Percentiles rank a stretch among this genome's conserved stretches.
Evolutionary conservation across 2,329 filamentous ascomycete genomes (phyloP).

Genomic region (Uncinocarpus reesii): DNA sequence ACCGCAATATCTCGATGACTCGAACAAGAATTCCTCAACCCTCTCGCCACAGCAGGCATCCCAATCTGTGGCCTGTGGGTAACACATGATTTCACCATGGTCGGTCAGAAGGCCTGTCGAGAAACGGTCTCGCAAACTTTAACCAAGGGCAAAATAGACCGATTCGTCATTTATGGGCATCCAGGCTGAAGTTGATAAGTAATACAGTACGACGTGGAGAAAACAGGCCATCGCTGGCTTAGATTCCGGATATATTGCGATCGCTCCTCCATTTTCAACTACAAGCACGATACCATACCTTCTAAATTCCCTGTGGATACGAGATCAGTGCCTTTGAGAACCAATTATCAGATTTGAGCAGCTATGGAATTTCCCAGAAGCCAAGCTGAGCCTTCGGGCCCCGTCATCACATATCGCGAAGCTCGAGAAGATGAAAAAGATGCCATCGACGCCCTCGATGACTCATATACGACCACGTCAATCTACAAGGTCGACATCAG

Average conservation of each 20-base stretch:
- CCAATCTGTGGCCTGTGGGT: neutral
- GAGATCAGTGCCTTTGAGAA: too few relatives aligned
- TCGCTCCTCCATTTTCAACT: too few relatives aligned
- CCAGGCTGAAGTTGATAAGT: neutral
- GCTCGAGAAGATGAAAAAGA: neutral
- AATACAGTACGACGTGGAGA: too few relatives aligned
- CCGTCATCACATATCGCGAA: conserved; percentile 4
- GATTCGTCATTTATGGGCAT: neutral
- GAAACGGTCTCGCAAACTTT: neutral
- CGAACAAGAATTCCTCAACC: neutral
- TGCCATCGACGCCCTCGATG: conserved; percentile 2
- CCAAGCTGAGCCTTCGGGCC: neutral
- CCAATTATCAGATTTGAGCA: too few relatives aligned
- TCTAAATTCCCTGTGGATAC: too few relatives aligned
- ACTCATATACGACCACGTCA: conserved; percentile 9
- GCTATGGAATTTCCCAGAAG: neutral
- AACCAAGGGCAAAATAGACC: neutral
- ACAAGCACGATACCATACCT: too few relatives aligned
- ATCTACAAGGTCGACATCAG: neutral
- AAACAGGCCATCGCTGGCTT: too few relatives aligned
- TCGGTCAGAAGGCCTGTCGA: neutral
- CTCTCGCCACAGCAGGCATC: neutral
- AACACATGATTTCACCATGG: neutral
- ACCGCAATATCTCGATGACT: neutral
- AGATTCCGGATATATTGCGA: too few relatives aligned